Evolutionary conservation across 169 alveolate species (phyloP).

Genomic region (Miamiensis avidus): DNA sequence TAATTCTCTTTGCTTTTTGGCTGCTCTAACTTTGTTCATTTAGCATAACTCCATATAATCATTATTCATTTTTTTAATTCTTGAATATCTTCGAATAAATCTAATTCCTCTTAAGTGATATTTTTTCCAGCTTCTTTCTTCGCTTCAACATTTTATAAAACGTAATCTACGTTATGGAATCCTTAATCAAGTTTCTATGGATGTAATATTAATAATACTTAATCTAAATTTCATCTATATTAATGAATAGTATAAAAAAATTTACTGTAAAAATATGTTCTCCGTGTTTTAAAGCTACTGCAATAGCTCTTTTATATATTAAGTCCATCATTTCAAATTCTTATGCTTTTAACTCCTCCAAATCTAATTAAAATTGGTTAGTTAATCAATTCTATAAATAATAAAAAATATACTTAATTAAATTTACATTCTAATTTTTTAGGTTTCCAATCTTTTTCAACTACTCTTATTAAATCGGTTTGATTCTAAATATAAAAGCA

Average conservation of each 20-base stretch:
- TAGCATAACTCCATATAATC: conserved; percentile 41
- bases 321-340: conserved; percentile 48
- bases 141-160: conserved; percentile 25
- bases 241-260: neutral
- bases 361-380: neutral
- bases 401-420: neutral
- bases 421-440: conserved; percentile 1
- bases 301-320: conserved; percentile 35
- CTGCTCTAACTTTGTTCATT: conserved; percentile 19
- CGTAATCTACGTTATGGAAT: conserved; percentile 23
- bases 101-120: conserved; percentile 29
- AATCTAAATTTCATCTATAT: neutral
- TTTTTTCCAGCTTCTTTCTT: conserved; percentile 7
- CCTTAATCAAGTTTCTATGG: conserved; percentile 32
- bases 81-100: conserved; percentile 29
- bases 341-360: conserved; percentile 20
- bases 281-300: conserved; percentile 23
- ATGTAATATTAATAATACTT: too few relatives aligned
- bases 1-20: conserved; percentile 32
- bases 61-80: conserved; percentile 39
- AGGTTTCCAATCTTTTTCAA: conserved; percentile 31
- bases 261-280: conserved; percentile 37
- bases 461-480: conserved; percentile 26
- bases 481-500: conserved; percentile 10
- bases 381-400: neutral